phyloP scores from a whole-genome alignment of 768 basidiomycete species.

The Lactifluus subvellereus region DNA sequence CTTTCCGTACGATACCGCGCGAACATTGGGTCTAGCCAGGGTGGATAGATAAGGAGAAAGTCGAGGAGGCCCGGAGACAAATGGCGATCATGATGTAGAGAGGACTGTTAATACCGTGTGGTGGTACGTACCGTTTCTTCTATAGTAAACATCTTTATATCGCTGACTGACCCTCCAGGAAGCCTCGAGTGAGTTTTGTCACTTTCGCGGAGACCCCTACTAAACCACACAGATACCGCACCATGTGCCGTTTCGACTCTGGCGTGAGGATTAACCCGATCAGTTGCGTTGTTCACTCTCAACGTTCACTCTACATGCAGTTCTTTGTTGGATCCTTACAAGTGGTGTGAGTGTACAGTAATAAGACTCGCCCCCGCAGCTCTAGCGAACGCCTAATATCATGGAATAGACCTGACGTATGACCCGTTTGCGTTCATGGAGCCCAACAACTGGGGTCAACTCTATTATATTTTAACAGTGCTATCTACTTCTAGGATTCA shows the following conservation, averaged over 20 bases:
- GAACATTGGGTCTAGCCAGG: slow-evolving; percentile 46
- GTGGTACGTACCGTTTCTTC: background rate
- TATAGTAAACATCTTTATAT: too few relatives aligned
- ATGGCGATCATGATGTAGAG: slow-evolving; percentile 34
- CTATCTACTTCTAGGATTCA: slow-evolving; percentile 51
- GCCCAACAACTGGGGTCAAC: slow-evolving; percentile 53
- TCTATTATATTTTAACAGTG: background rate
- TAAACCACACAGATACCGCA: slow-evolving; percentile 27
- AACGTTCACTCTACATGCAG: slow-evolving; percentile 32
- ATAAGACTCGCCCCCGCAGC: background rate
- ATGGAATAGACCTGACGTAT: slow-evolving; percentile 49
- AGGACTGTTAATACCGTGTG: slow-evolving; percentile 9
- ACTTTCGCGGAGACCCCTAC: background rate
- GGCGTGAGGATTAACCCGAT: slow-evolving; percentile 32
- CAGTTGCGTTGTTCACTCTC: background rate
- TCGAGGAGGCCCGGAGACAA: too few relatives aligned
- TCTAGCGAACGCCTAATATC: background rate
- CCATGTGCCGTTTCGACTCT: slow-evolving; percentile 32
- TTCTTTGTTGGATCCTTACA: slow-evolving; percentile 78
- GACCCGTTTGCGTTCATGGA: slow-evolving; percentile 74
- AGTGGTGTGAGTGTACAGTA: slow-evolving; percentile 49
- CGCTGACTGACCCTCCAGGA: background rate
- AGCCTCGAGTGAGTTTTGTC: slow-evolving; percentile 9
- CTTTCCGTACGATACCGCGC: slow-evolving; percentile 40
- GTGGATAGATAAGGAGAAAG: slow-evolving; percentile 47